Evolutionary conservation across 1,139 yeast genomes (phyloP), one percentile per base, ranked within the genome.

Genomic region (Tardiomyces digboiensis): DNA sequence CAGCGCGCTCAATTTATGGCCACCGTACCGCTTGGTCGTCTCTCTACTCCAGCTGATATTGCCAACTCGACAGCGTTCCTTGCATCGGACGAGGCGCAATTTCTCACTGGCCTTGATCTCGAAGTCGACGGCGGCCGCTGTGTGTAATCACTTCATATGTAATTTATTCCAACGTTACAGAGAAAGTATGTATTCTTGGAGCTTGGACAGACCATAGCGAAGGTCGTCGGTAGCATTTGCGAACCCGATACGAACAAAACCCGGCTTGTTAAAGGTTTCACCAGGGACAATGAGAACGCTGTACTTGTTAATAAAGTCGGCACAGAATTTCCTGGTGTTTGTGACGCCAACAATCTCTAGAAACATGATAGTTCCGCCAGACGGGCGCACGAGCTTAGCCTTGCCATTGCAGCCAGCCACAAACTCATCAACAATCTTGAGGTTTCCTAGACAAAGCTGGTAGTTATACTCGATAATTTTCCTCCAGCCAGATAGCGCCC

Each of bases 331-430:
- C 39, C 50, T 53, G 2, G 78, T 67, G 43, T 68, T 56, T 12
- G 52, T 46, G 2, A 56, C 55, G 12, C 56, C 58, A 19, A 68
- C 55, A 20, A 62, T 42, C 45, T 65, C 64, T 5, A 76, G 47
- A 45, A 76, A 69, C 38, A 74, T 67, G 1, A 78, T 74, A 3
- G 76, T 63, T 3, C 81, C 81, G 2, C 74, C 78, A 36, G 55
- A 51, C 1, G 82, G 81, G 41, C 56, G 61, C 19, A 69, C 66
- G 67, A 72, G 73, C 14, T 60, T 51, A 13, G 74, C 58, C 12
- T 53, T 52, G 2, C 70, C 75, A 3, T 58, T 46, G 12, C 68
- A 57, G 1, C 52, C 49, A 1, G 52, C 46, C 7, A 74, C 58
- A 46, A 67, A 71, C 8, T 59, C 51, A 19, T 66, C 68, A 19